Base-by-base conservation (phyloP, 2,329 filamentous ascomycete species). In the Aspergillus terreus region DNA sequence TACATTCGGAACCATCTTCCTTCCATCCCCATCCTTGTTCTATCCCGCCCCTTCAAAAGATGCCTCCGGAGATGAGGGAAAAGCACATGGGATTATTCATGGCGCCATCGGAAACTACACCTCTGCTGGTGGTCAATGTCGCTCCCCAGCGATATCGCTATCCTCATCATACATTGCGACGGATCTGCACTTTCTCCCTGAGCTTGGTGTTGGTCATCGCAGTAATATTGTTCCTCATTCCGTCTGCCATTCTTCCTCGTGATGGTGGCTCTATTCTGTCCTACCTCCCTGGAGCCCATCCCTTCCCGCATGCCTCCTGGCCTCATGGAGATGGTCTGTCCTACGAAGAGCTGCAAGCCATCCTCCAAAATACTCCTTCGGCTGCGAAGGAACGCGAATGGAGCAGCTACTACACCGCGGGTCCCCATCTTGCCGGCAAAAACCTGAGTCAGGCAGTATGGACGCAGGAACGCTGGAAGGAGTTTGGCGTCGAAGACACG, bases 341-440 rank as follows among this genome's bases (percentile, higher is more conserved):
- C 23, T 83, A 79, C 57, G 67, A 77, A n/a, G 74, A 82, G 36
- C 72, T 86, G 43, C 76, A 81, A 59, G 66, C 77, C 19, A 76
- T 84, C 38, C 68, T 86, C 25, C 67, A 76, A 4, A 70, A 73
- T 12, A 83, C 80, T 1, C 82, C 83, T 1, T 74, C 76, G 41
- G 74, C 77, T 35, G 71, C 75, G 14, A 81, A 81, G 56, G 81
- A 81, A 7, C 78, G 81, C 56, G 83, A 90, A 71, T 92, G 87
- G 87, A 89, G 84, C 68, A 77, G 76, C 55, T 92, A 92, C 68
- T 92, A 92, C 63, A 88, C 88, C 0, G 76, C 85, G 0, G 89
- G 89, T 0, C 80, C 86, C 15, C 89, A 92, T 71, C 72, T 92
- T 45, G 87, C 86, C 0, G 88, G 89, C 17, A 84, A 86, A 72